Percentiles rank a stretch among this genome's conserved stretches.
phyloP scores from a whole-genome alignment of 2,329 filamentous ascomycete genomes.

The Chrysoporthe austroafricana region DNA sequence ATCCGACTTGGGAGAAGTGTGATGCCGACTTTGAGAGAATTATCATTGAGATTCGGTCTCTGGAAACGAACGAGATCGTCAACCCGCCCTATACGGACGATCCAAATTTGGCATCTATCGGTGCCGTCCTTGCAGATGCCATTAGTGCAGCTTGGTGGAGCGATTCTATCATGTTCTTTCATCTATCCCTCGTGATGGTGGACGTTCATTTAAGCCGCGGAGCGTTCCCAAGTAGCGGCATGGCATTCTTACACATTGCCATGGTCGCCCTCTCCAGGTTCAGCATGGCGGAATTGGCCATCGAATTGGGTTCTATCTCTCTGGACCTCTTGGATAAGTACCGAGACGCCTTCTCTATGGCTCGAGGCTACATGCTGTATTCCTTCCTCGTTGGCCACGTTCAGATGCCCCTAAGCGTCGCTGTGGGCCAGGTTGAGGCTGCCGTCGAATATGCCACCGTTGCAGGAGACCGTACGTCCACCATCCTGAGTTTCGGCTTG shows the following conservation, averaged over 20 bases:
- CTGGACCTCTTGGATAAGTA: constrained; percentile 67
- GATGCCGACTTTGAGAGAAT: constrained; percentile 73
- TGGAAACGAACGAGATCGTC: constrained; percentile 54
- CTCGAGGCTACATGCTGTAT: constrained; percentile 71
- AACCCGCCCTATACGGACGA: constrained; percentile 50
- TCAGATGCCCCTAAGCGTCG: constrained; percentile 61
- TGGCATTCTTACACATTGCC: constrained; percentile 69
- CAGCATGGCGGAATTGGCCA: constrained; percentile 69
- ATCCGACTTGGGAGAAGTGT: constrained; percentile 75
- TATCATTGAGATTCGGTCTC: constrained; percentile 61
- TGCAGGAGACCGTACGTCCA: constrained; percentile 72
- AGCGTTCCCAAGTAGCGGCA: constrained; percentile 69
- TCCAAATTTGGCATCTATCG: constrained; percentile 63
- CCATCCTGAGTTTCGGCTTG: constrained; percentile 72
- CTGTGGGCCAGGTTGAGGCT: constrained; percentile 64
- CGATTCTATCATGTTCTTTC: constrained; percentile 72
- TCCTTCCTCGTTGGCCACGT: constrained; percentile 73
- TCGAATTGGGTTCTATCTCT: constrained; percentile 65
- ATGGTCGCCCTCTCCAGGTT: constrained; percentile 71
- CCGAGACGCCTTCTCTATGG: constrained; percentile 67
- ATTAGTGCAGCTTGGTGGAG: constrained; percentile 75
- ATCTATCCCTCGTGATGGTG: constrained; percentile 69
- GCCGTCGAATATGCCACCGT: constrained; percentile 68
- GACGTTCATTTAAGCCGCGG: constrained; percentile 67
- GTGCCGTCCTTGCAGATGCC: constrained; percentile 72